Conservation (phyloP, 441 rosid species). For the Omphalea diandra region DNA sequence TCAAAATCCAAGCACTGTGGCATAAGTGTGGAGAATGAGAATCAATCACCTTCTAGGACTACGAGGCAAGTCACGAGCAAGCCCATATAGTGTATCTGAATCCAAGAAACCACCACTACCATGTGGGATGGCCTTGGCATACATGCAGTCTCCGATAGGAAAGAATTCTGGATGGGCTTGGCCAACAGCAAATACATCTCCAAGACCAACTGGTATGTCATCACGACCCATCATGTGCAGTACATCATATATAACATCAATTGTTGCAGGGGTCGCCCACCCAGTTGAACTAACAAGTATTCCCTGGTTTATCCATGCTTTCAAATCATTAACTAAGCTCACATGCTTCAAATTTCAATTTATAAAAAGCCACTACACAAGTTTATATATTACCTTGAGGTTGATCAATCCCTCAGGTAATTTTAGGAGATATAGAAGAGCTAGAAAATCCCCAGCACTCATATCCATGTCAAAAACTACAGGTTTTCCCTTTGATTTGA, state of each 20-base stretch:
- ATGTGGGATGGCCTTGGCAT: slow-evolving; percentile 57
- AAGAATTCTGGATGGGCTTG: slow-evolving; percentile 41
- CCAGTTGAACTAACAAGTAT: slow-evolving; percentile 43
- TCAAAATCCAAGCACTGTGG: neutral
- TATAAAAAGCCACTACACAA: too few species aligned
- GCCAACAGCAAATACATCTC: slow-evolving; percentile 48
- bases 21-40: neutral
- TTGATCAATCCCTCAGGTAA: slow-evolving; percentile 53
- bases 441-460: slow-evolving; percentile 29
- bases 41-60: slow-evolving; percentile 58
- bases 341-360: neutral
- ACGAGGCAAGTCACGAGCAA: slow-evolving; percentile 62
- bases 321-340: neutral
- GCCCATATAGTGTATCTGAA: slow-evolving; percentile 67
- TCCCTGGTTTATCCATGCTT: slow-evolving; percentile 52
- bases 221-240: slow-evolving; percentile 92
- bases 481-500: slow-evolving; percentile 46
- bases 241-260: slow-evolving; percentile 63
- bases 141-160: slow-evolving; percentile 58
- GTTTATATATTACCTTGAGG: slow-evolving; percentile 56
- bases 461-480: slow-evolving; percentile 53
- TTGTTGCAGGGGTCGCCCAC: slow-evolving; percentile 48
- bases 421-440: slow-evolving; percentile 62
- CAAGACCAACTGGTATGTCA: slow-evolving; percentile 66
- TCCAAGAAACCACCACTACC: slow-evolving; percentile 71